Evolutionary conservation across 2,329 filamentous ascomycete genomes (phyloP), one percentile per base, ranked within the genome.

Genomic region (Monilinia fructicola): DNA sequence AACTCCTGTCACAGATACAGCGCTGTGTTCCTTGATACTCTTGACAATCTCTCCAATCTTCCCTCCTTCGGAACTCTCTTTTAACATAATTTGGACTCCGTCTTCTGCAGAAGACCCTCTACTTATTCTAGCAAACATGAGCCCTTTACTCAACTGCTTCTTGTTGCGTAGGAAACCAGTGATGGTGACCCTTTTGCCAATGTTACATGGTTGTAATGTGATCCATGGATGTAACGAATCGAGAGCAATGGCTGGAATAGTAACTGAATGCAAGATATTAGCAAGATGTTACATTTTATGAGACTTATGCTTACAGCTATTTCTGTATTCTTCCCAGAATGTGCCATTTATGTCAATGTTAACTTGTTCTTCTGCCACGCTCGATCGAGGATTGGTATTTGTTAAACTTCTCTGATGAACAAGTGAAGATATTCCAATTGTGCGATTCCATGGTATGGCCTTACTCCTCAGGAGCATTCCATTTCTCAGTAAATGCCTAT

Each of bases 131-230:
- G 88, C 88, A 74, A 97, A 97, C 2, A 85, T 85, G 26, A 96
- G 80, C 50, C 84, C 86, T 64, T 87, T 87, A 38, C 87, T 87
- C 28, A 93, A 81, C 72, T 91, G 86, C 69, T 86, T 84, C 40
- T 87, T 83, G 68, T 86, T 86, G 35, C 87, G 86, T 0, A 97
- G 78, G 72, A 93, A 95, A 26, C 93, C 93, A 76, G 88, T 83
- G 0, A 91, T 76, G 0, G 81, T 81, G 42, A 90, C 81, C 26
- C 78, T 74, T 10, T 80, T 55, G 48, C 78, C 78, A 7, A 75
- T 55, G 11, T 63, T 60, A 23, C 71, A 66, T 44, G 54, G 63
- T 46, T 62, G 56, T 18, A 46, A 21, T n/a, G 10, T 10, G 12
- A 28, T 55, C 31, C 71, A 63, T 54, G 59, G 65, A 48, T 65